Conservation (phyloP, 2,329 filamentous ascomycete genomes). For the Fusarium ambrosium region DNA sequence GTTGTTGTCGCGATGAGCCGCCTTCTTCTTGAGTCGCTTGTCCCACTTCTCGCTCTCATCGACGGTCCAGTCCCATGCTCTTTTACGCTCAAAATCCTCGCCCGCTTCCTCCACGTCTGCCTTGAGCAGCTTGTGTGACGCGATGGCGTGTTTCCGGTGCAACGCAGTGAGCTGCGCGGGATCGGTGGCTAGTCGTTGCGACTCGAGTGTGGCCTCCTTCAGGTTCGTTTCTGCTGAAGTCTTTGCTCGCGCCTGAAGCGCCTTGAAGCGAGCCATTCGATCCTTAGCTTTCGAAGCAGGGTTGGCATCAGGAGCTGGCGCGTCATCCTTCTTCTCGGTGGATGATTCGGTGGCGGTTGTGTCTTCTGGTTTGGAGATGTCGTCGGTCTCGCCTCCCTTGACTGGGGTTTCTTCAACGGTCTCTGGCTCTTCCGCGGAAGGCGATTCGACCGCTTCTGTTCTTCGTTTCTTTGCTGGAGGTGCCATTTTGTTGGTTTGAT, state of each 20-base stretch:
- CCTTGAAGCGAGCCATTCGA: constrained; percentile 86
- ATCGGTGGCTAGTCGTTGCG: constrained; percentile 82
- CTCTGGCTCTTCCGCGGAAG: not conserved
- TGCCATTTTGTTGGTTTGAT: constrained; percentile 39
- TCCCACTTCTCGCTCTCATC: constrained; percentile 97
- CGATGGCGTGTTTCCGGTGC: constrained; percentile 88
- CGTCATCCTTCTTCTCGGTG: constrained; percentile 33
- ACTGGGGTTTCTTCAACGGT: not conserved
- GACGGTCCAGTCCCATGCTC: constrained; percentile 98
- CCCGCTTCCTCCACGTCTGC: constrained; percentile 87
- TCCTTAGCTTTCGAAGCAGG: constrained; percentile 69
- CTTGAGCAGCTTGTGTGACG: constrained; percentile 92
- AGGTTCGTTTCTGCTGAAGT: constrained; percentile 80
- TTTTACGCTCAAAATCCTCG: constrained; percentile 96
- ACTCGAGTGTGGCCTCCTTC: constrained; percentile 86
- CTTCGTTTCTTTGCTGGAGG: constrained; percentile 48
- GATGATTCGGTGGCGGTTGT: constrained; percentile 15
- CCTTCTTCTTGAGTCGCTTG: constrained; percentile 87
- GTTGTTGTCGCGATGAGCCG: constrained; percentile 83
- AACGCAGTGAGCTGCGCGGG: constrained; percentile 82
- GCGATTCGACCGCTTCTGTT: constrained; percentile 24
- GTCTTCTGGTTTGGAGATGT: constrained; percentile 6
- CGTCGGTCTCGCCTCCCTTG: not conserved
- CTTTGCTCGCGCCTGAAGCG: constrained; percentile 85
- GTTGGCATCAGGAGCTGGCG: constrained; percentile 40